phyloP scores from a whole-genome alignment of 179 eudicot species.

The Beta corolliflora region DNA sequence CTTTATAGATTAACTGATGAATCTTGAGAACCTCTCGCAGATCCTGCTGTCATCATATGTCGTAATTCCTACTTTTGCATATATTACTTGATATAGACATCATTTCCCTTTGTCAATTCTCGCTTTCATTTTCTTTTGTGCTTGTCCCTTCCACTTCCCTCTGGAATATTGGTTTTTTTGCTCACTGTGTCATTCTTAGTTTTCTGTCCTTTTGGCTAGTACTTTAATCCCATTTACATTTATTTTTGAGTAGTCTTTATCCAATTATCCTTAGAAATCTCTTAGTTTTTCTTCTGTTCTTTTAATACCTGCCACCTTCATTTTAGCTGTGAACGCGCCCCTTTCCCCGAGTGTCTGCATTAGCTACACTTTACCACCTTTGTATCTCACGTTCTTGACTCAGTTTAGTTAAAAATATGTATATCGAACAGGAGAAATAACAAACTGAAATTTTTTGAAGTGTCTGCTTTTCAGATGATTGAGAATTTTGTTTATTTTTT shows the following conservation, averaged over 20 bases:
- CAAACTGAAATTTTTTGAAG: not conserved
- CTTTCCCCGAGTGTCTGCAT: not conserved
- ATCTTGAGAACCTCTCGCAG: not conserved
- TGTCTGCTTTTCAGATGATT: not conserved
- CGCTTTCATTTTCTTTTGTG: not conserved
- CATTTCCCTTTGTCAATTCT: not conserved
- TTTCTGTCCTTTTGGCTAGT: no score
- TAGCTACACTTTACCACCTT: no score
- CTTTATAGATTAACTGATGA: not conserved
- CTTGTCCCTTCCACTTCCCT: no score
- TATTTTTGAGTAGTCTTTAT: not conserved
- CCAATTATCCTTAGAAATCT: not conserved
- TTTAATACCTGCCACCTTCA: not conserved
- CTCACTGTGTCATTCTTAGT: no score
- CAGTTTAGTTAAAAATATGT: no score
- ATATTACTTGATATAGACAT: not conserved
- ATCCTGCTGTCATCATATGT: not conserved
- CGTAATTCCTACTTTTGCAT: not conserved
- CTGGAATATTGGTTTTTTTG: no score
- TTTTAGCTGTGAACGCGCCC: not conserved
- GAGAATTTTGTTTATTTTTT: no score
- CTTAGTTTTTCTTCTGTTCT: not conserved
- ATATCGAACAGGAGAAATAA: no score
- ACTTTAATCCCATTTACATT: no score
- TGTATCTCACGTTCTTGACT: no score